Conservation (phyloP, 1,139 yeast species). For the Arxiozyma slooffiae region DNA sequence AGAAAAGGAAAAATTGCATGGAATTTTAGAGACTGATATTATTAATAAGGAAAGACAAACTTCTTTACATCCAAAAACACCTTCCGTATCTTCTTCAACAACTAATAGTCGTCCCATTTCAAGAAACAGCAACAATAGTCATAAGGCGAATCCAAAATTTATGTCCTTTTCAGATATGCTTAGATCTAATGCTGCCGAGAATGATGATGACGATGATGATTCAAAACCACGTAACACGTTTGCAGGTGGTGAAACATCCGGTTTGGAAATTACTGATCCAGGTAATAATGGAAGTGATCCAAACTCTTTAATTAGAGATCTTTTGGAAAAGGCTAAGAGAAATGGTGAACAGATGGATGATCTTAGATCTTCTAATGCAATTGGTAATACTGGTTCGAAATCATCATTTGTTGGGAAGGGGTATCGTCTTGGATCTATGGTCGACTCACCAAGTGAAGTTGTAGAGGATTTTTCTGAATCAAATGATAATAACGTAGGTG, state of each 20-base stretch:
- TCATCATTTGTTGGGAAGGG: conserved; percentile 57
- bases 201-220: conserved; percentile 38
- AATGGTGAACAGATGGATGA: conserved; percentile 35
- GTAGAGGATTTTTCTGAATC: conserved; percentile 19
- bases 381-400: conserved; percentile 30
- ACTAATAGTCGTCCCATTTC: not conserved
- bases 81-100: not conserved
- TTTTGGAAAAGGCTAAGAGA: conserved; percentile 49
- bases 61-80: not conserved
- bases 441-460: conserved; percentile 35
- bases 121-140: not conserved
- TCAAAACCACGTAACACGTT: conserved; percentile 62
- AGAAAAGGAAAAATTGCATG: not conserved
- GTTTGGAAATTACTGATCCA: conserved; percentile 88
- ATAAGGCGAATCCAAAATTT: conserved; percentile 29
- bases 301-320: conserved; percentile 45
- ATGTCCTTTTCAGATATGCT: conserved; percentile 48
- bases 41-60: not conserved
- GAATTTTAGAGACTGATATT: not conserved
- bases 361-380: conserved; percentile 21
- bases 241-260: conserved; percentile 94
- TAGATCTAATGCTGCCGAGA: conserved; percentile 29
- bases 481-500: conserved; percentile 8
- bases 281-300: conserved; percentile 34
- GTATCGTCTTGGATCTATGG: conserved; percentile 53